Conservation (phyloP, 495 filamentous ascomycete species). For the Aspergillus coremiiformis region DNA sequence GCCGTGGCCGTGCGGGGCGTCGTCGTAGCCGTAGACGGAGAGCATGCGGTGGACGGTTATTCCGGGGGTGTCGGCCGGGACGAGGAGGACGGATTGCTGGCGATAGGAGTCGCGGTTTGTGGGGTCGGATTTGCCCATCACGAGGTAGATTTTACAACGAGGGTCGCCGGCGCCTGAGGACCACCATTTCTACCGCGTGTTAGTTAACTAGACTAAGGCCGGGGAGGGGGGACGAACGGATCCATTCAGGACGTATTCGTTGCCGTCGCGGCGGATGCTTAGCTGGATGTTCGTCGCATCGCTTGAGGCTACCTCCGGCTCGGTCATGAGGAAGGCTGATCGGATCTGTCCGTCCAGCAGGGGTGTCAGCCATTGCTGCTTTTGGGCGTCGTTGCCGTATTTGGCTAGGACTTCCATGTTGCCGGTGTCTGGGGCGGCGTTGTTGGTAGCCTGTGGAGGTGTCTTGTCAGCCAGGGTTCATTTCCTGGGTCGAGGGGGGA, state of each 20-base stretch:
- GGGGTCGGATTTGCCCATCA: constrained; percentile 82
- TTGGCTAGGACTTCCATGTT: constrained; percentile 96
- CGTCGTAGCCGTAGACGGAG: constrained; percentile 86
- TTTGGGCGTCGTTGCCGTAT: constrained; percentile 86
- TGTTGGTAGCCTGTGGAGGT: constrained; percentile 65
- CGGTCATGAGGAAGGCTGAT: constrained; percentile 90
- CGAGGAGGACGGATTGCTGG: constrained; percentile 85
- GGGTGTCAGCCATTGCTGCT: constrained; percentile 76
- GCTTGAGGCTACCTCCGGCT: constrained; percentile 75
- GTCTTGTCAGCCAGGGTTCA: too few species aligned
- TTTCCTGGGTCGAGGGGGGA: too few species aligned
- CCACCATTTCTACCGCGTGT: constrained; percentile 99
- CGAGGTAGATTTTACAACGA: constrained; percentile 80
- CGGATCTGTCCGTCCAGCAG: constrained; percentile 80
- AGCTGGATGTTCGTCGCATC: constrained; percentile 87
- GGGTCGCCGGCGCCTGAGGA: constrained; percentile 86
- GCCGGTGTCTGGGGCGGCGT: constrained; percentile 84
- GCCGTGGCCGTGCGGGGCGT: constrained; percentile 88
- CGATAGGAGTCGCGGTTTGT: constrained; percentile 65
- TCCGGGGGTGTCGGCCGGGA: constrained; percentile 66
- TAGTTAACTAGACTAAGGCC: too few species aligned
- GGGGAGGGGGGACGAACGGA: constrained; percentile 45
- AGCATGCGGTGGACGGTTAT: constrained; percentile 82
- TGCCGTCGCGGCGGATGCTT: constrained; percentile 69
- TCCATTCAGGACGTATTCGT: constrained; percentile 80